These are phyloP conservation scores for Globisporangium takayamanum DNA, from an alignment of 352 stramenopile species.

Conservation along the genomic window DNA sequence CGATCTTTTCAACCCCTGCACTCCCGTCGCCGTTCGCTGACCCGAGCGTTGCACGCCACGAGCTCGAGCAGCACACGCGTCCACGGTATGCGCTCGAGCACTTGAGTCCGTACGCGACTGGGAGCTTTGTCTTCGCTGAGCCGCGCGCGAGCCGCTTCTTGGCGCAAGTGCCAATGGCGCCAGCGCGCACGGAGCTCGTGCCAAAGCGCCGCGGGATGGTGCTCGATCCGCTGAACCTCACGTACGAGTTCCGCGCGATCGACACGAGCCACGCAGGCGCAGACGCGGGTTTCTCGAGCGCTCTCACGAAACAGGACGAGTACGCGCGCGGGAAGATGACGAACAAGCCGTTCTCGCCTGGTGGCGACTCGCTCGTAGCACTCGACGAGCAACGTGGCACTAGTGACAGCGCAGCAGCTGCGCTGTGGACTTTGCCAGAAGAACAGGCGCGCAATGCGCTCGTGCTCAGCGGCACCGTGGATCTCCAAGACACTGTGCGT, in stretches of 20 bases:
- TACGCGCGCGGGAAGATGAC: slow-evolving; percentile 76
- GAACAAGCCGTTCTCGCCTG: slow-evolving; percentile 67
- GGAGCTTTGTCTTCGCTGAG: slow-evolving; percentile 10
- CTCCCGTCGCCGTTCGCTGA: slow-evolving; percentile 31
- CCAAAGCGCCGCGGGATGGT: slow-evolving; percentile 43
- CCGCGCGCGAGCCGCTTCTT: slow-evolving; percentile 45
- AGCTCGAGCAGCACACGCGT: slow-evolving; percentile 21
- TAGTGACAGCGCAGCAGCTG: background rate
- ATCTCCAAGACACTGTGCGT: slow-evolving; percentile 23
- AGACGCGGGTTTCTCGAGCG: slow-evolving; percentile 52
- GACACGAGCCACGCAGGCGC: slow-evolving; percentile 22
- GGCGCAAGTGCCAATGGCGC: slow-evolving; percentile 67
- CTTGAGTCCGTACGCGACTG: slow-evolving; percentile 26
- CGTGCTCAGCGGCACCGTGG: slow-evolving; percentile 18
- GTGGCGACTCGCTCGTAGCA: slow-evolving; percentile 50
- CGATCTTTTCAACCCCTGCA: slow-evolving; percentile 35
- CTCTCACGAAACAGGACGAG: slow-evolving; percentile 69
- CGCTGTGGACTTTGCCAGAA: slow-evolving; percentile 17
- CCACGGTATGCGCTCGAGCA: slow-evolving; percentile 41
- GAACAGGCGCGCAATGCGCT: slow-evolving; percentile 35
- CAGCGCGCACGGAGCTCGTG: slow-evolving; percentile 43
- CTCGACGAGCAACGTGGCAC: slow-evolving; percentile 2
- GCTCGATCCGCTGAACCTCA: slow-evolving; percentile 34
- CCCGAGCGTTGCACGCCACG: slow-evolving; percentile 11
- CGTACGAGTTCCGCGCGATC: slow-evolving; percentile 57